Base-by-base conservation (phyloP, 78 protist genomes). In the Chrysochromulina parva region DNA sequence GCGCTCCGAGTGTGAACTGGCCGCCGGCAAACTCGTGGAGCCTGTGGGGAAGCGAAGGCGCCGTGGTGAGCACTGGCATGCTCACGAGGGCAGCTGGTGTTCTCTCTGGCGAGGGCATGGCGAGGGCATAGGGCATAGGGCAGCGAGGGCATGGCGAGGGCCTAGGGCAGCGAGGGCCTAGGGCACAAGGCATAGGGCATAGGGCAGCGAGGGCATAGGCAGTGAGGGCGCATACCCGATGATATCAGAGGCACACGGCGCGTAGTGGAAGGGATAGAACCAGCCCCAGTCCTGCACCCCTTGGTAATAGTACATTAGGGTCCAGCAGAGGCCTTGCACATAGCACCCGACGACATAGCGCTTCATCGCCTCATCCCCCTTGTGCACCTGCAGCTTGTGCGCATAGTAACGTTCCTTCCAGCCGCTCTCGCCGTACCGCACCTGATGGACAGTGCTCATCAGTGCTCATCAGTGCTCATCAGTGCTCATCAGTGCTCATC, bases 321-420 rank as follows among this genome's bases (percentile, higher is more conserved):
- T 99, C 99, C 99, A 99, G 89, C 90, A 85, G 78, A 99, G 58
- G 22, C 99, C 99, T 76, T 94, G 94, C 54, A 95, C 47, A 93
- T 97, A 99, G 48, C 59, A 53, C 91, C 0, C 13, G 54, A 3
- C 10, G 52, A 88, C 78, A 6, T 13, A 10, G 54, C 26, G 10
- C 59, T 1, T 48, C 55, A 9, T 50, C 24, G 0, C 88, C 7
- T 1, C 52, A 38, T 53, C 66, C 7, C 22, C 67, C 11, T 3
- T 22, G 50, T 7, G 52, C 60, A 82, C 7, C 54, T n/a, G 47
- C 19, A 82, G 60, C 88, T 82, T 82, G 47, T 1, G 1, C 66
- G 66, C 0, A 50, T 55, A 82, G 66, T 82, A 82, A 22, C 88
- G 88, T 0, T 96, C 96, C 55, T 97, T 92, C 98, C 99, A 96